Conservation (phyloP, 192 early-diverging fungal species). For the Jimgerdemannia lactiflua region DNA sequence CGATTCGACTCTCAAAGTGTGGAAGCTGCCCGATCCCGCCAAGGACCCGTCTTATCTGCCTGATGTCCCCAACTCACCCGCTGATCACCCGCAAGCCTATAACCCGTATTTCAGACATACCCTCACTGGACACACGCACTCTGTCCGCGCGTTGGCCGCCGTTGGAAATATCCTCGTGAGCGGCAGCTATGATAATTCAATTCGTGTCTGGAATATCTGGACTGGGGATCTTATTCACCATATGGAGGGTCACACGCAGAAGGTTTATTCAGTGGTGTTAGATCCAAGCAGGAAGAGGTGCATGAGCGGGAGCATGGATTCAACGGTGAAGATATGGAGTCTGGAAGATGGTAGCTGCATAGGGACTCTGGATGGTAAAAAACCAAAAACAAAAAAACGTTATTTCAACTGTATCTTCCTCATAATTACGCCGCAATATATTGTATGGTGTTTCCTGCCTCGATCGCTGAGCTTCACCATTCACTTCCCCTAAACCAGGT, state of each 20-base stretch:
- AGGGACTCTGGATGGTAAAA: slow-evolving; percentile 80
- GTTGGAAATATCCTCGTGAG: slow-evolving; percentile 83
- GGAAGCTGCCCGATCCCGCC: slow-evolving; percentile 83
- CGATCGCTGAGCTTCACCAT: background rate
- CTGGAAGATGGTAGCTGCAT: slow-evolving; percentile 77
- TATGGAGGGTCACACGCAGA: slow-evolving; percentile 85
- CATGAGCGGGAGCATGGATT: slow-evolving; percentile 94
- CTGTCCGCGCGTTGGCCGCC: slow-evolving; percentile 92
- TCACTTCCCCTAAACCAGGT: slow-evolving; percentile 44
- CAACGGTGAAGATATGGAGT: slow-evolving; percentile 91
- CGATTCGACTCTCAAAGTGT: slow-evolving; percentile 92
- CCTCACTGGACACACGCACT: slow-evolving; percentile 83
- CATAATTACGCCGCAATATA: background rate
- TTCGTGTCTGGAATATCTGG: slow-evolving; percentile 88
- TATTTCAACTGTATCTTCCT: slow-evolving; percentile 61
- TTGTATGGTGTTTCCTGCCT: background rate
- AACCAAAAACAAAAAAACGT: slow-evolving; percentile 4
- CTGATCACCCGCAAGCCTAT: slow-evolving; percentile 19
- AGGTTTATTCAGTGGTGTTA: slow-evolving; percentile 95
- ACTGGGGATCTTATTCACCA: slow-evolving; percentile 67
- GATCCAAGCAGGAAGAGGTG: slow-evolving; percentile 78
- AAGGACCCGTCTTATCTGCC: slow-evolving; percentile 32
- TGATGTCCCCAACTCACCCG: slow-evolving; percentile 33
- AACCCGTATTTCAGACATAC: slow-evolving; percentile 87
- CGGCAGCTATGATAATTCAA: slow-evolving; percentile 89